Conservation (phyloP, 169 alveolate species). For the Eimeria brunetti region DNA sequence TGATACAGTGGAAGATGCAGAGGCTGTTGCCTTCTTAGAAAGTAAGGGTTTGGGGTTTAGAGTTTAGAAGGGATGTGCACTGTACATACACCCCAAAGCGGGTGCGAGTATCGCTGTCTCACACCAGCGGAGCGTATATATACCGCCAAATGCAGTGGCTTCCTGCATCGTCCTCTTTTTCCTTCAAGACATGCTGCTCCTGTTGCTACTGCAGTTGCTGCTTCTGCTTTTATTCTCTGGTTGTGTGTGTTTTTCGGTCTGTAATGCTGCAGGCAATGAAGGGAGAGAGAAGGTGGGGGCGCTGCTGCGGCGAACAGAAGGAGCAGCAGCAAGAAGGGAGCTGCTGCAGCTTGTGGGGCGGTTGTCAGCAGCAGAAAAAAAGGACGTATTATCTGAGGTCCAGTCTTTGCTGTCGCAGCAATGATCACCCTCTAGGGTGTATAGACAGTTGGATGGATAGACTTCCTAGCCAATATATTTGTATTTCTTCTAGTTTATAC, state of each 20-base stretch:
- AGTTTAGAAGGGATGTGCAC: background rate
- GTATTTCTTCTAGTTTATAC: background rate
- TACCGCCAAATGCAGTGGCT: too few species aligned
- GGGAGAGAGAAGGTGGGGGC: constrained; percentile 27
- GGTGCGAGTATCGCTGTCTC: too few species aligned
- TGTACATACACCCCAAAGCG: background rate
- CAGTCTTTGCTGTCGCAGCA: background rate
- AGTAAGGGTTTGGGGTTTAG: background rate
- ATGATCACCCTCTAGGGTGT: too few species aligned
- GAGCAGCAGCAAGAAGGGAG: constrained; percentile 1
- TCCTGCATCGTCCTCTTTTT: too few species aligned
- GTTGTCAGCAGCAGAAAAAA: constrained; percentile 7
- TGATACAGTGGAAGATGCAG: background rate
- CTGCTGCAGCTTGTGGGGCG: constrained; percentile 28
- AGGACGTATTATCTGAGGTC: background rate
- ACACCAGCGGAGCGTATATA: background rate
- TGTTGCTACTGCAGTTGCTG: background rate
- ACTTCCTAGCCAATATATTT: background rate
- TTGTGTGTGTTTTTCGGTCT: background rate
- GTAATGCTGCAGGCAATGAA: constrained; percentile 26
- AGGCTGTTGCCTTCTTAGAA: constrained; percentile 40
- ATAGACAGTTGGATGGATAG: too few species aligned
- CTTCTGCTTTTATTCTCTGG: background rate
- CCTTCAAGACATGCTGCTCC: too few species aligned
- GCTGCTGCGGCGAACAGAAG: constrained; percentile 54